Conservation (phyloP, 1,284 basidiomycete species). For the Rhodotorula sp. region DNA sequence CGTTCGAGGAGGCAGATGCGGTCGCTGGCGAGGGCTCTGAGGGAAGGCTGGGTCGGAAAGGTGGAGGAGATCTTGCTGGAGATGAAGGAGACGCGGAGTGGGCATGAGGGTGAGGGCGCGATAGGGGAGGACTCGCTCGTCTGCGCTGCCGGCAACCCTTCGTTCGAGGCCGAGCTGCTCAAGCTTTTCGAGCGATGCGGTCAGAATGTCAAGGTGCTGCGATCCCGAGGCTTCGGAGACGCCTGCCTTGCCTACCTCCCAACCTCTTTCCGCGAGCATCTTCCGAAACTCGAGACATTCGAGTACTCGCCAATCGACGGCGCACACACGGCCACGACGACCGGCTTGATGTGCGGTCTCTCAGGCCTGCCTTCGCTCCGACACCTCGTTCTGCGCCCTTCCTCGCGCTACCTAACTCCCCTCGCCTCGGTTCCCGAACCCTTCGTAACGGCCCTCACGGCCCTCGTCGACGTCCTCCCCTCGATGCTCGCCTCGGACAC, state of each 20-base stretch:
- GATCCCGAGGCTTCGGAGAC: conserved; percentile 21
- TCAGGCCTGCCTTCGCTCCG: not conserved
- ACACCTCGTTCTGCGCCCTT: conserved; percentile 6
- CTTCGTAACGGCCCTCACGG: not conserved
- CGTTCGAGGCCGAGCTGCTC: not conserved
- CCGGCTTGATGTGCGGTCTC: not conserved
- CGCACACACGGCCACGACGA: not conserved
- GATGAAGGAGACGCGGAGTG: conserved; percentile 3
- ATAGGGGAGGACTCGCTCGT: not conserved
- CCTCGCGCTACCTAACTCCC: not conserved
- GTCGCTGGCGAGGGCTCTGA: not conserved
- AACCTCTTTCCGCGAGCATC: not conserved
- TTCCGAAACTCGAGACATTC: conserved; percentile 5
- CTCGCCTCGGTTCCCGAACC: conserved; percentile 1
- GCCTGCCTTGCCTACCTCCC: not conserved
- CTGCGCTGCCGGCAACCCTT: not conserved
- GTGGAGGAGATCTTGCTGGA: conserved; percentile 23
- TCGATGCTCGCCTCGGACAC: not conserved
- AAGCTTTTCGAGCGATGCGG: not conserved
- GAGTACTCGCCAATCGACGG: conserved; percentile 16
- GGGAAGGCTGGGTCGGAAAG: not conserved
- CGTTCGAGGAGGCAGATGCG: not conserved
- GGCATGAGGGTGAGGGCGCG: not conserved
- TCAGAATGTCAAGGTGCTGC: not conserved
- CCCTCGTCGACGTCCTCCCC: not conserved